These are phyloP conservation scores for Sphagnum magellanicum DNA, from an alignment of 228 moss, liverwort and hornwort species.

Conservation along the genomic window DNA sequence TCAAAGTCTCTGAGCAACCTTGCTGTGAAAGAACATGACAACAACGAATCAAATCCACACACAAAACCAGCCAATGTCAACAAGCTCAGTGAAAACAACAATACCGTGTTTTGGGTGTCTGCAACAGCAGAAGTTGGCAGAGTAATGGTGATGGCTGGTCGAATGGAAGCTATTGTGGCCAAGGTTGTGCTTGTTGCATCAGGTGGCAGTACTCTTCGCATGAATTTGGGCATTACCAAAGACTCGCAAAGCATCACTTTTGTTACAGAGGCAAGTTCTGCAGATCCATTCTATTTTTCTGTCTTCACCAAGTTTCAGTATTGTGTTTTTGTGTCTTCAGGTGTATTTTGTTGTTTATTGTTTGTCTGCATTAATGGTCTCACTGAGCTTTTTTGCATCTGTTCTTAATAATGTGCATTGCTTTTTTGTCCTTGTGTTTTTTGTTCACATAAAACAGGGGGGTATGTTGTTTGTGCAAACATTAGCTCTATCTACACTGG, in stretches of 20 bases:
- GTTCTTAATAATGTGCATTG: not conserved
- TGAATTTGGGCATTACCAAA: slow-evolving; percentile 55
- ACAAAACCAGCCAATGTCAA: no score
- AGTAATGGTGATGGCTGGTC: slow-evolving; percentile 67
- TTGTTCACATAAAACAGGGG: slow-evolving; percentile 41
- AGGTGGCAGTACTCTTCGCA: slow-evolving; percentile 60
- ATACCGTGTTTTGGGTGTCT: slow-evolving; percentile 27
- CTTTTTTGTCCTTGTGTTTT: not conserved
- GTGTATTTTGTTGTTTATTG: no score
- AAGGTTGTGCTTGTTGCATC: slow-evolving; percentile 58
- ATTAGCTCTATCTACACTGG: slow-evolving; percentile 55
- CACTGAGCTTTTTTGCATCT: not conserved
- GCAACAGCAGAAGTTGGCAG: slow-evolving; percentile 59
- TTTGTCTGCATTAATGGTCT: no score
- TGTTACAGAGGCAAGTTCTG: slow-evolving; percentile 52
- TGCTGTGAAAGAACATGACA: not conserved
- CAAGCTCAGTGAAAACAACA: no score
- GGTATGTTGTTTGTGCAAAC: slow-evolving; percentile 81
- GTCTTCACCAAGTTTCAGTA: no score
- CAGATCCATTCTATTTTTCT: not conserved
- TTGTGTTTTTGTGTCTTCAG: no score
- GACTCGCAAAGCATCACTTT: slow-evolving; percentile 36
- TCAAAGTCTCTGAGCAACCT: not conserved
- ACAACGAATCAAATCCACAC: no score
- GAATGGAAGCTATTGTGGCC: slow-evolving; percentile 61